phyloP scores from a whole-genome alignment of 129 eudicot genomes.

The carrot (Daucus carota) region DH1_v3.0 NC_030386.2:39799001-39799500 shows the following conservation, averaged over 20 bases:
- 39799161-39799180: slow-evolving; percentile 38
- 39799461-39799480: background rate
- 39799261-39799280: slow-evolving; percentile 96
- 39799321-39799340: slow-evolving; percentile 2
- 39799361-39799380: background rate
- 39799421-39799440: background rate
- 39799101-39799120: slow-evolving; percentile 53
- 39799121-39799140: slow-evolving; percentile 73
- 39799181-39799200: slow-evolving; percentile 40
- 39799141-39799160: slow-evolving; percentile 57
- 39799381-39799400: background rate
- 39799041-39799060: background rate
- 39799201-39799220: slow-evolving; percentile 61
- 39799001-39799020: background rate
- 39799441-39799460: background rate
- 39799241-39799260: slow-evolving; percentile 89
- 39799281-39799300: slow-evolving; percentile 66
- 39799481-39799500: background rate
- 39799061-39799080: background rate
- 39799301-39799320: slow-evolving; percentile 72
- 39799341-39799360: background rate
- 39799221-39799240: slow-evolving; percentile 52
- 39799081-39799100: slow-evolving; percentile 32
- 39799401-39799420: background rate
- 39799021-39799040: too few species aligned